Conservation (phyloP, 108 stramenopile species). For the Pinguiococcus pyrenoidosus region DNA sequence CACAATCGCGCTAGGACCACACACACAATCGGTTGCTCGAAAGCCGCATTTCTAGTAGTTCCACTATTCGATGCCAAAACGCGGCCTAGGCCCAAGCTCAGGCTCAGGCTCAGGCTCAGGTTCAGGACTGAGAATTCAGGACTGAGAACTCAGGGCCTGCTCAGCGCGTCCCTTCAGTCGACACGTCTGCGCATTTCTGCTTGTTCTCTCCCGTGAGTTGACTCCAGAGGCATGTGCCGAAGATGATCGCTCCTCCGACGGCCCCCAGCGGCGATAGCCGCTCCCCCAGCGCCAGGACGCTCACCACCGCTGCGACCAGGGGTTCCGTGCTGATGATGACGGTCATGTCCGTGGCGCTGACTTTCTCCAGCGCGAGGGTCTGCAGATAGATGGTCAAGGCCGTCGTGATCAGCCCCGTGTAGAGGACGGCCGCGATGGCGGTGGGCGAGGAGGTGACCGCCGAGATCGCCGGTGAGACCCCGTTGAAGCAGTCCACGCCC, state of each 20-base stretch:
- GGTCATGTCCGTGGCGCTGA: conserved; percentile 74
- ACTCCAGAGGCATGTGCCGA: background rate
- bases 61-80: no score
- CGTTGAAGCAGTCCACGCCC: conserved; percentile 11
- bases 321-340: conserved; percentile 77
- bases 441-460: conserved; percentile 10
- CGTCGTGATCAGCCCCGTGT: conserved; percentile 76
- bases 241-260: background rate
- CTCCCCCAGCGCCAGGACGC: conserved; percentile 59
- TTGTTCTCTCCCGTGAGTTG: no score
- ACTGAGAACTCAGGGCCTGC: no score
- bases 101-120: no score
- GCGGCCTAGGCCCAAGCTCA: no score
- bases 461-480: conserved; percentile 5
- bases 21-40: no score
- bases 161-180: no score
- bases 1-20: no score
- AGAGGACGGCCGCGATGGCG: conserved; percentile 47
- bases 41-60: no score
- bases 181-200: no score
- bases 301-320: conserved; percentile 66
- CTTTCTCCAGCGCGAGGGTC: conserved; percentile 61
- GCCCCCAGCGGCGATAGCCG: conserved; percentile 35
- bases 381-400: conserved; percentile 73
- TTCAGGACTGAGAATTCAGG: no score